These are phyloP conservation scores for Aspergillus panamensis DNA, from an alignment of 495 filamentous ascomycete species.

Conservation along the genomic window DNA sequence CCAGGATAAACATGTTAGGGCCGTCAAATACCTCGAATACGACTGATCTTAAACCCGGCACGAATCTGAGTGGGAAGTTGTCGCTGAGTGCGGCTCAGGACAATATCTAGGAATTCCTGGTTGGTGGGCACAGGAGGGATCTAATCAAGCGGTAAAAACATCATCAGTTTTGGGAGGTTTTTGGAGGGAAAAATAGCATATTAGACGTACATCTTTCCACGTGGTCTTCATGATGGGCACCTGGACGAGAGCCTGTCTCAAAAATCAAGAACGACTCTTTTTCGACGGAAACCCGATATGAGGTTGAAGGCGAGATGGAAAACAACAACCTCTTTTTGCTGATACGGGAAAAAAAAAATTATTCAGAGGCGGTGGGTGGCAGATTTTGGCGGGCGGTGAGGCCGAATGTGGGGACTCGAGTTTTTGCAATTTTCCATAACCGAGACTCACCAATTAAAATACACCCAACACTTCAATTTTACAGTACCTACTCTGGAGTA, in stretches of 20 bases:
- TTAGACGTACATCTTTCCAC: slow-evolving; percentile 58
- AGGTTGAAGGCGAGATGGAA: slow-evolving; percentile 12
- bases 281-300: slow-evolving; percentile 12
- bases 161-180: slow-evolving; percentile 2
- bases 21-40: slow-evolving; percentile 67
- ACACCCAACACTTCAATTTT: background rate
- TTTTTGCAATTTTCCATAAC: slow-evolving; percentile 16
- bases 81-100: slow-evolving; percentile 90
- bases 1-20: background rate
- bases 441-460: slow-evolving; percentile 7
- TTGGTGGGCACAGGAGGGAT: slow-evolving; percentile 89
- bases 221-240: slow-evolving; percentile 64
- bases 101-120: slow-evolving; percentile 96
- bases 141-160: slow-evolving; percentile 43
- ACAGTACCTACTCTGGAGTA: background rate
- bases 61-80: slow-evolving; percentile 94
- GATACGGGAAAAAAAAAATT: slow-evolving; percentile 24
- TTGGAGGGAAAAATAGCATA: too few relatives aligned
- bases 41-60: slow-evolving; percentile 91
- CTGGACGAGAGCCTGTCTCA: slow-evolving; percentile 22
- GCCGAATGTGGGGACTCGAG: slow-evolving; percentile 25
- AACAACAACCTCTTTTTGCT: background rate
- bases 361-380: slow-evolving; percentile 25
- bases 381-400: slow-evolving; percentile 42
- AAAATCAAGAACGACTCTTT: slow-evolving; percentile 23